Base-by-base conservation (phyloP, 441 rosid genomes). In the Dalechampia spathulata region DNA sequence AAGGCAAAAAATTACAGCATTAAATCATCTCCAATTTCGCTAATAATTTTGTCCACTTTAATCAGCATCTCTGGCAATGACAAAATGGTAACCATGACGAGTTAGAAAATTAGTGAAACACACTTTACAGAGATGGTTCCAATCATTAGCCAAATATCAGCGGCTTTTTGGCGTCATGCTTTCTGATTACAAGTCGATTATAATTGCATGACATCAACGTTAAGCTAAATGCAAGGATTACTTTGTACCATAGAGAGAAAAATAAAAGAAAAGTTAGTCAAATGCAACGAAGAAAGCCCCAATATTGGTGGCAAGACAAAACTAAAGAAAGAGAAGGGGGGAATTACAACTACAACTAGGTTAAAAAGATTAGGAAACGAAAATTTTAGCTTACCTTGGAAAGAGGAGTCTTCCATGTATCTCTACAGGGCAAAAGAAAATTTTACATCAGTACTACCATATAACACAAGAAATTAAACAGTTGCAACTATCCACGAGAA, bases 371-470 rank as follows among this genome's bases (percentile, higher is more conserved):
- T 26, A 26, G 23, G 13, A 16, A 16, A 41, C 5, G 14, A 32
- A 34, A 27, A 39, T 44, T 5, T 26, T 60, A 36, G 47, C 43
- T 69, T 65, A 87, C 95, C 98, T 69, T 82, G 92, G 77, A 87
- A 87, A 40, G 87, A 71, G 34, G 92, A 73, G 76, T 87, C 95
- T 63, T 79, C 90, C 92, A 87, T 85, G 70, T 70, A 85, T 62
- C 60, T 82, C 95, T 87, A 83, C 72, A 59, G 62, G 60, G 56
- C 70, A 55, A 69, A 58, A 58, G 60, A 58, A 43, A 60, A 66
- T 16, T 50, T 15, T 14, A 20, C 58, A 45, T 21, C 27, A 40
- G 6, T 45, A 46, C 21, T 49, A 53, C 19, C 19, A 27, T 50
- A 7, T 15, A 58, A 32, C 40, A 21, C 41, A 25, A 23, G 1